These are phyloP conservation scores for Syzygium aqueum DNA, from an alignment of 345 rosid genomes.

Conservation along the genomic window DNA sequence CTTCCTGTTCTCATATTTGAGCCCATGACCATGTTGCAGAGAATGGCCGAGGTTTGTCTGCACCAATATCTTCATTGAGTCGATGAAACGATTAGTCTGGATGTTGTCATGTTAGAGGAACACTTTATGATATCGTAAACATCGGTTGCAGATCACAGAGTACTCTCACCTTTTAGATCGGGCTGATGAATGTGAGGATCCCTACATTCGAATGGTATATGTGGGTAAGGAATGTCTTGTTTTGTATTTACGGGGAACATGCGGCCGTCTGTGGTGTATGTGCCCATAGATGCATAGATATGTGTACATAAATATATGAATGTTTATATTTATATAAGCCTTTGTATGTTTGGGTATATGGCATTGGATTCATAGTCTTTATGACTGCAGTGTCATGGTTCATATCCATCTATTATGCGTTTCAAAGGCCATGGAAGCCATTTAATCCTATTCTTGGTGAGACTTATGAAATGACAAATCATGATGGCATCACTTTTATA, in stretches of 20 bases:
- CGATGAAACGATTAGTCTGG: not conserved
- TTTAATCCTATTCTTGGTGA: slow-evolving; percentile 98
- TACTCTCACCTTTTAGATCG: slow-evolving; percentile 67
- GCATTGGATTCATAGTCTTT: not conserved
- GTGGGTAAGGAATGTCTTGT: slow-evolving; percentile 38
- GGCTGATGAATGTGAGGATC: slow-evolving; percentile 92
- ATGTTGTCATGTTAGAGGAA: not conserved
- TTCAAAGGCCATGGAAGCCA: slow-evolving; percentile 87
- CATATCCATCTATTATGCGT: slow-evolving; percentile 74
- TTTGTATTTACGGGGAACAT: slow-evolving; percentile 10
- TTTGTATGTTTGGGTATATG: not conserved
- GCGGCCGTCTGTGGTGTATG: not conserved
- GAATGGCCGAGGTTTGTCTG: slow-evolving; percentile 75
- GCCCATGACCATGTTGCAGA: slow-evolving; percentile 95
- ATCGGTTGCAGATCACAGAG: slow-evolving; percentile 59
- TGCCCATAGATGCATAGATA: not conserved
- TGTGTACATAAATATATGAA: not conserved
- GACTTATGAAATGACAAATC: slow-evolving; percentile 75
- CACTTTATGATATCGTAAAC: not conserved
- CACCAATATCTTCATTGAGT: not conserved
- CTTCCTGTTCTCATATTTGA: slow-evolving; percentile 88
- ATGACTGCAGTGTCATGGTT: slow-evolving; percentile 69
- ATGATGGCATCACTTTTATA: slow-evolving; percentile 68
- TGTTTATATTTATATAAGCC: not conserved
- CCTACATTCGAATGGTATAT: slow-evolving; percentile 71